Conservation (phyloP, 1,284 basidiomycete genomes). For the Singerocomus inundabilis region DNA sequence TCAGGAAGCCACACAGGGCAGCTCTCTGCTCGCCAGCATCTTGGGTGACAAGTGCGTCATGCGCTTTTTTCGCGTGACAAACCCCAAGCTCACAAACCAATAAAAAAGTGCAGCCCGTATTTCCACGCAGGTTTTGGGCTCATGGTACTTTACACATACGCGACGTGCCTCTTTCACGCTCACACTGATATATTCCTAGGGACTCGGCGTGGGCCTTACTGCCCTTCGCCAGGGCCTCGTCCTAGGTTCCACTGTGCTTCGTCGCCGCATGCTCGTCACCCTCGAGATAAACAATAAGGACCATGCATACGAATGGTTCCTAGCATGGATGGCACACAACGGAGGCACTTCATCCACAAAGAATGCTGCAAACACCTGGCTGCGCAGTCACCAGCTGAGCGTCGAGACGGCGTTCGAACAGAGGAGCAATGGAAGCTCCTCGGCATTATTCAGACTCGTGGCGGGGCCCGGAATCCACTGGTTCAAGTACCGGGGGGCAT, state of each 20-base stretch:
- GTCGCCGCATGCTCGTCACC: slow-evolving; percentile 89
- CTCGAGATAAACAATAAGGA: slow-evolving; percentile 98
- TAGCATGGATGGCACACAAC: slow-evolving; percentile 91
- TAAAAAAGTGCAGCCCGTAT: slow-evolving; percentile 73
- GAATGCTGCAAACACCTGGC: slow-evolving; percentile 44
- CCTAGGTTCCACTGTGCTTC: slow-evolving; percentile 73
- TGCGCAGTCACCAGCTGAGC: slow-evolving; percentile 87
- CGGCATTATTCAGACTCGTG: slow-evolving; percentile 88
- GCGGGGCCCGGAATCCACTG: slow-evolving; percentile 96
- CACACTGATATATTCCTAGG: slow-evolving; percentile 46
- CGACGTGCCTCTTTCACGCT: slow-evolving; percentile 6
- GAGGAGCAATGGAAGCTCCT: slow-evolving; percentile 84
- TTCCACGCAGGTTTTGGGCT: slow-evolving; percentile 96
- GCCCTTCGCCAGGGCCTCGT: slow-evolving; percentile 71
- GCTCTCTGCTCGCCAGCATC: slow-evolving; percentile 17
- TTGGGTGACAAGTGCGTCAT: slow-evolving; percentile 37
- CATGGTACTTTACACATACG: slow-evolving; percentile 60
- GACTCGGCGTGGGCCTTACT: slow-evolving; percentile 81
- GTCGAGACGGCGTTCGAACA: slow-evolving; percentile 92
- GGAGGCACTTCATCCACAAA: slow-evolving; percentile 35
- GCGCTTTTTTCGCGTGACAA: neutral
- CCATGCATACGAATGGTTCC: slow-evolving; percentile 94
- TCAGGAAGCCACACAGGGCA: slow-evolving; percentile 8
- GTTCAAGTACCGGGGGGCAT: slow-evolving; percentile 86
- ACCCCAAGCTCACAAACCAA: slow-evolving; percentile 16